Evolutionary conservation across 805 yeast species (phyloP).

Genomic region (Wickerhamiella hasegawae): DNA sequence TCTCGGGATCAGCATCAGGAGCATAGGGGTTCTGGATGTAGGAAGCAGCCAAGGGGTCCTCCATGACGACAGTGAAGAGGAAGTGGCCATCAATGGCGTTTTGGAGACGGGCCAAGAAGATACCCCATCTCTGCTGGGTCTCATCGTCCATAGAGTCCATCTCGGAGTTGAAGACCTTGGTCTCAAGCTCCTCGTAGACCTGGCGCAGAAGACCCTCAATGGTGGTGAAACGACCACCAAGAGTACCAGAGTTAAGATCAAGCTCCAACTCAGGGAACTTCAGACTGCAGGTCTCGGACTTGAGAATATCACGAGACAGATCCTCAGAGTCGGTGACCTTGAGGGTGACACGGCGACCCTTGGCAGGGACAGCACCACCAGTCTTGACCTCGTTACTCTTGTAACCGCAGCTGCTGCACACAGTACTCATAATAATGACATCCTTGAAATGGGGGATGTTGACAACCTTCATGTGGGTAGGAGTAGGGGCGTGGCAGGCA

Average conservation of each 20-base stretch:
- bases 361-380: constrained; percentile 87
- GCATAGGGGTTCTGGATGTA: constrained; percentile 98
- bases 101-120: constrained; percentile 57
- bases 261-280: constrained; percentile 73
- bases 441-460: constrained; percentile 97
- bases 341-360: constrained; percentile 61
- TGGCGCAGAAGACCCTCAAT: constrained; percentile 84
- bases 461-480: constrained; percentile 92
- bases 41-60: constrained; percentile 89
- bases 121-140: constrained; percentile 67
- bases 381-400: constrained; percentile 96
- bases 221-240: constrained; percentile 97
- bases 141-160: constrained; percentile 81
- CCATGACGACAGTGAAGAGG: constrained; percentile 74
- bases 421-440: constrained; percentile 90
- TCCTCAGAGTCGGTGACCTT: constrained; percentile 80
- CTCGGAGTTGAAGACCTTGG: constrained; percentile 69
- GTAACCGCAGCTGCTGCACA: constrained; percentile 84
- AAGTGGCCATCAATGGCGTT: constrained; percentile 69
- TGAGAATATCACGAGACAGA: constrained; percentile 82
- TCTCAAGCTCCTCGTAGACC: constrained; percentile 71
- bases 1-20: constrained; percentile 94
- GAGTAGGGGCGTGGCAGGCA: constrained; percentile 65
- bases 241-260: constrained; percentile 88
- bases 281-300: constrained; percentile 85